Evolutionary conservation across 2,329 filamentous ascomycete genomes (phyloP).

Genomic region (Botrytis hyacinthi): DNA sequence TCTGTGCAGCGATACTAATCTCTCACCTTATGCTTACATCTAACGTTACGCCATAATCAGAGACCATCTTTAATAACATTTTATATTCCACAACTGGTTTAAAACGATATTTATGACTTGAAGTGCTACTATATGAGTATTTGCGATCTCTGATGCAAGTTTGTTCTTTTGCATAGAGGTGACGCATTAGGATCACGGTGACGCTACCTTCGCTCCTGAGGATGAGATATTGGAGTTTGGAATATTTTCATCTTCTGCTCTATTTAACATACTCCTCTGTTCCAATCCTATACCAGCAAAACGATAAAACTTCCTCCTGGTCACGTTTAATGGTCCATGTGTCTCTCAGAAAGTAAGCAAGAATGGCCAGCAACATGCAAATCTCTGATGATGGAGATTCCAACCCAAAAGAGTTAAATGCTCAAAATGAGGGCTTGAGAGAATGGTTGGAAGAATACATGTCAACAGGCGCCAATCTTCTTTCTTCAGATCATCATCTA

Average conservation of each 20-base stretch:
- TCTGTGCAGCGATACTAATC: neutral
- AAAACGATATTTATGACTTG: neutral
- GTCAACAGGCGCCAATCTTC: accelerated
- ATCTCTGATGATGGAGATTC: accelerated
- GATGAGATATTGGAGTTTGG: neutral
- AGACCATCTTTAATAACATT: neutral
- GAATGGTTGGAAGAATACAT: neutral
- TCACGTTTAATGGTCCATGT: too few species aligned
- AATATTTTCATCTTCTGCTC: neutral
- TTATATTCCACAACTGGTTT: neutral
- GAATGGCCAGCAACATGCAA: neutral
- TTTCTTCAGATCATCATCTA: too few species aligned
- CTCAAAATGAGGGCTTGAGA: neutral
- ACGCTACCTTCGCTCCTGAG: neutral
- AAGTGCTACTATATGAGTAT: accelerated
- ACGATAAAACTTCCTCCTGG: too few species aligned
- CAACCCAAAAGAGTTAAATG: accelerated
- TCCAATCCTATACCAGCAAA: too few species aligned
- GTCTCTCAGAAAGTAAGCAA: too few species aligned
- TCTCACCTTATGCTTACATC: neutral
- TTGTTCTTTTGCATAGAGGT: neutral
- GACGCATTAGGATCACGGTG: neutral
- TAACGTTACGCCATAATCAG: neutral
- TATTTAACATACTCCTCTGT: too few species aligned
- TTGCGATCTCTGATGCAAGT: accelerated